Evolutionary conservation across 768 basidiomycete species (phyloP), one percentile per base, ranked within the genome.

Genomic region (Lanmaoa pseudosensibilis): DNA sequence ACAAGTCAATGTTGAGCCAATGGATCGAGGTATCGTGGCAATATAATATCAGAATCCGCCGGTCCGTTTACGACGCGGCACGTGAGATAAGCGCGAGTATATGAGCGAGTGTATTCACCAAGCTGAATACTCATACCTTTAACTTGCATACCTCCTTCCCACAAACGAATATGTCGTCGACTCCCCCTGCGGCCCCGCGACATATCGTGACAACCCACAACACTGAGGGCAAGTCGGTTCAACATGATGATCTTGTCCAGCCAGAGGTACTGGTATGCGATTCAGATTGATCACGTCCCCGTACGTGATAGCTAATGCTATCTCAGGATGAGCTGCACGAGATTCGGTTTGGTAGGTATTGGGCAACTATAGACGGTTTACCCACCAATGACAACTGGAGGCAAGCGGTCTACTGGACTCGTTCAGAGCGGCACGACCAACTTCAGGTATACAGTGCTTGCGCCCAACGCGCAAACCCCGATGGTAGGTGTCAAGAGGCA

Each of bases 131-230:
- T 40, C 37, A 13, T n/a, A 11, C n/a, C 19, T 13, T 45, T 15
- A 43, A 32, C 12, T 57, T 47, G 41, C 25, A 21, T 15, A 33
- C 27, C 25, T 33, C 30, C 10, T 40, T n/a, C 12, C 44, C 23
- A 30, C 30, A 33, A 33, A 37, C 38, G 30, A 55, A n/a, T 36
- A 25, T 45, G 53, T 23, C 16, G 3, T 18, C 47, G n/a, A 19
- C 55, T 52, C 74, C 77, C 21, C 76, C 76, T 25, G 69, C 23
- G 19, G 11, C 21, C 70, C 52, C 82, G 27, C 79, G 78, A 45
- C 79, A 82, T 36, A 74, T 84, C 54, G 79, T 86, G 15, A 83
- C 83, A 43, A 61, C 74, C 16, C 83, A 84, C 64, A 67, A 78
- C 57, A 61, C 59, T 8, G 73, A 36, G 40, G 84, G 82, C 7